A percentile compares a stretch with the other conserved stretches of the same genome.
Evolutionary conservation across 2,329 filamentous ascomycete species (phyloP).

Genomic region (Neonectria hederae): DNA sequence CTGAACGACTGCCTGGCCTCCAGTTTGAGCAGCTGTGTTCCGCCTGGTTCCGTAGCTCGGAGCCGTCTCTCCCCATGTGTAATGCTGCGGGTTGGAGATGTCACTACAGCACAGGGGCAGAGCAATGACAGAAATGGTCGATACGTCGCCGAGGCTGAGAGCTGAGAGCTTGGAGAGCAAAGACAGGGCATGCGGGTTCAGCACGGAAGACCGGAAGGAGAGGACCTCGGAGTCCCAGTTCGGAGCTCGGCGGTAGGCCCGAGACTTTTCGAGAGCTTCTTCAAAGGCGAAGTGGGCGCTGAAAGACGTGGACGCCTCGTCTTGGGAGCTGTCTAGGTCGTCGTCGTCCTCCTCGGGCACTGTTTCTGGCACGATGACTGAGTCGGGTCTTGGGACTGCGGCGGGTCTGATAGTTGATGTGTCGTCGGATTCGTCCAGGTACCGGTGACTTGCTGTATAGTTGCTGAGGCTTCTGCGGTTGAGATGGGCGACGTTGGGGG

Average conservation of each 20-base stretch:
- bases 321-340: neutral
- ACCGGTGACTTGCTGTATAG: neutral
- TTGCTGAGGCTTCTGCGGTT: conserved; percentile 5
- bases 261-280: neutral
- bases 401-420: neutral
- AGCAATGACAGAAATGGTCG: conserved; percentile 3
- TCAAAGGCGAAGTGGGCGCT: neutral
- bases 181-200: neutral
- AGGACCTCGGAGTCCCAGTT: neutral
- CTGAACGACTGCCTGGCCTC: neutral
- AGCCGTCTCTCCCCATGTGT: neutral
- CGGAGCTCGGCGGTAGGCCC: conserved; percentile 3
- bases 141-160: conserved; percentile 5
- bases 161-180: conserved; percentile 3
- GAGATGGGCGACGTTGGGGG: conserved; percentile 11
- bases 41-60: neutral
- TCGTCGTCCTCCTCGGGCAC: conserved; percentile 5
- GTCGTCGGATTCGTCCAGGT: neutral
- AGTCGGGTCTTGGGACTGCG: neutral
- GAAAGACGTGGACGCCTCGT: neutral
- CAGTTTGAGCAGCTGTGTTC: neutral
- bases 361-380: neutral
- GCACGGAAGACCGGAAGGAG: neutral
- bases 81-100: conserved; percentile 5
- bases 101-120: conserved; percentile 2